A percentile compares a stretch with the other conserved stretches of the same genome.
Evolutionary conservation across 2,329 filamentous ascomycete species (phyloP).

Genomic region (Fusarium sp.): DNA sequence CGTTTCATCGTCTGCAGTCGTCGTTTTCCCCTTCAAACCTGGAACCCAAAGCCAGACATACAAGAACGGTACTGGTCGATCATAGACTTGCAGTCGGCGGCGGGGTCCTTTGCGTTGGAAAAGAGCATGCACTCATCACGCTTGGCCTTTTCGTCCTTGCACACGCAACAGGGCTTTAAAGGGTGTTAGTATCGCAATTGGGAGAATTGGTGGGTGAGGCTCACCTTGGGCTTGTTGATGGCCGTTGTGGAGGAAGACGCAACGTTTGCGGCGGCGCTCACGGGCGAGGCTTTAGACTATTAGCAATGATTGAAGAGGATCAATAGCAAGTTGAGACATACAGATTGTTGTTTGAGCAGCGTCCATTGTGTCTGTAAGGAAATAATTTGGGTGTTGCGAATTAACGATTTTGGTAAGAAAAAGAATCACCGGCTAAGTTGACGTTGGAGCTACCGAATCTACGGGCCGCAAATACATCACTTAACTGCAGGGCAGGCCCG

Average conservation of each 20-base stretch:
- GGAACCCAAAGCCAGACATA: constrained; percentile 94
- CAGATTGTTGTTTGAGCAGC: constrained; percentile 44
- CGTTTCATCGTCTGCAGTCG: neutral
- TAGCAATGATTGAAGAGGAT: constrained; percentile 1
- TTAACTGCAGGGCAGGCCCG: constrained; percentile 14
- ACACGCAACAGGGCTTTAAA: constrained; percentile 93
- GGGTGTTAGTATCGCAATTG: constrained; percentile 23
- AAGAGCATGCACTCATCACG: constrained; percentile 99
- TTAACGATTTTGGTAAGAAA: constrained; percentile 27
- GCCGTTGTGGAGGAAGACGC: constrained; percentile 43
- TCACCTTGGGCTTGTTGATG: constrained; percentile 59
- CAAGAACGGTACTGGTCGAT: constrained; percentile 89
- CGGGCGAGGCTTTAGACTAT: constrained; percentile 33
- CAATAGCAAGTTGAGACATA: constrained; percentile 24
- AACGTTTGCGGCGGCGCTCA: constrained; percentile 44
- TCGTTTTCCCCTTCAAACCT: constrained; percentile 58
- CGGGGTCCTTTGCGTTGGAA: constrained; percentile 83
- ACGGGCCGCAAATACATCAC: constrained; percentile 7
- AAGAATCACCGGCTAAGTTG: constrained; percentile 20
- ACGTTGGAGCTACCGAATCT: constrained; percentile 14
- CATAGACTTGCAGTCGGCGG: constrained; percentile 82
- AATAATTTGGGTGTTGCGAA: constrained; percentile 26
- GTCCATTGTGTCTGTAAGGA: constrained; percentile 46
- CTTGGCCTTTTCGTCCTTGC: constrained; percentile 90
- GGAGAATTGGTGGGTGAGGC: constrained; percentile 18